A percentile compares a stretch with the other conserved stretches of the same genome.
These are phyloP conservation scores for Suhomyces terraborum DNA, from an alignment of 1,139 yeast species.

Conservation along the genomic window DNA sequence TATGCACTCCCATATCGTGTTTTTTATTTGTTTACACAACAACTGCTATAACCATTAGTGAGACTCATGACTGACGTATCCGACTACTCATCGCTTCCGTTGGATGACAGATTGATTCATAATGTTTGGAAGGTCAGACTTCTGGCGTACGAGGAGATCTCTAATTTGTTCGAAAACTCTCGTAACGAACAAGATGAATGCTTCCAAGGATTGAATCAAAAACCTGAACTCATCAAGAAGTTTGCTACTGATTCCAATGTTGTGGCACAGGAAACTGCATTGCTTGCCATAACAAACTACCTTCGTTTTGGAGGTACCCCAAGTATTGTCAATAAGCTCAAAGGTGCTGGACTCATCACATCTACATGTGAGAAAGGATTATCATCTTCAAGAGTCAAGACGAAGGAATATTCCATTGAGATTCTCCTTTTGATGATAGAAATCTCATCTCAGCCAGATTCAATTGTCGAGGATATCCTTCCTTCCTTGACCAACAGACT, in stretches of 20 bases:
- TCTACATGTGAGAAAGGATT: slow-evolving; percentile 79
- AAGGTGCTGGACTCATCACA: slow-evolving; percentile 50
- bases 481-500: slow-evolving; percentile 64
- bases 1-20: slow-evolving; percentile 7
- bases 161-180: slow-evolving; percentile 53
- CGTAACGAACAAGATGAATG: slow-evolving; percentile 57
- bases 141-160: slow-evolving; percentile 73
- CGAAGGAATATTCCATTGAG: slow-evolving; percentile 66
- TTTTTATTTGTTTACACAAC: slow-evolving; percentile 16
- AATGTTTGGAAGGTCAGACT: slow-evolving; percentile 91
- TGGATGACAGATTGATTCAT: slow-evolving; percentile 67
- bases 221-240: slow-evolving; percentile 51
- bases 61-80: slow-evolving; percentile 43
- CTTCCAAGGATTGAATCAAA: slow-evolving; percentile 52
- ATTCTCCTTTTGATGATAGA: slow-evolving; percentile 66
- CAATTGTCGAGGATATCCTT: slow-evolving; percentile 65
- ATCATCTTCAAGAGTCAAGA: slow-evolving; percentile 72
- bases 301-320: slow-evolving; percentile 60
- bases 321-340: slow-evolving; percentile 33
- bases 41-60: background rate
- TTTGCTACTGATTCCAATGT: slow-evolving; percentile 80
- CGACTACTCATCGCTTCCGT: slow-evolving; percentile 64
- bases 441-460: slow-evolving; percentile 58
- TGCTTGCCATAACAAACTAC: slow-evolving; percentile 56
- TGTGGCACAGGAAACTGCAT: slow-evolving; percentile 87